A percentile compares a stretch with the other conserved stretches of the same genome.
These are phyloP conservation scores for Helminthosporium solani DNA, from an alignment of 2,329 filamentous ascomycete species.

Conservation along the genomic window DNA sequence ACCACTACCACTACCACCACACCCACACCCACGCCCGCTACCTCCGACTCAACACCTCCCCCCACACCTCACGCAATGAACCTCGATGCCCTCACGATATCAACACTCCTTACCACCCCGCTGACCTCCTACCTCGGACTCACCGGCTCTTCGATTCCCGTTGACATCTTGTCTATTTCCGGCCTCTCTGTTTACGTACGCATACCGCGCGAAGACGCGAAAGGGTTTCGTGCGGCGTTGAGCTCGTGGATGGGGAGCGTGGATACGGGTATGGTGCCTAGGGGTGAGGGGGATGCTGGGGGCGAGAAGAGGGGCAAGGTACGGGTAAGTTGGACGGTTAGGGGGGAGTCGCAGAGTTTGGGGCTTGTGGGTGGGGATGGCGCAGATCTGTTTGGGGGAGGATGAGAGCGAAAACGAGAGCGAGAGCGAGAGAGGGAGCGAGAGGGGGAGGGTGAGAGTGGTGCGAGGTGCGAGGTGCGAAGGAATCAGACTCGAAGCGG, in stretches of 20 bases:
- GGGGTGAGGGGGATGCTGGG: slow-evolving; percentile 7
- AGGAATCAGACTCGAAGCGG: no score
- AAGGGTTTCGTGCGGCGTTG: slow-evolving; percentile 24
- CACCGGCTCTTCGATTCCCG: slow-evolving; percentile 64
- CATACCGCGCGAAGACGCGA: slow-evolving; percentile 28
- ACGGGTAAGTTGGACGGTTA: slow-evolving; percentile 32
- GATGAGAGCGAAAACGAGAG: neutral
- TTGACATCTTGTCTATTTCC: slow-evolving; percentile 65
- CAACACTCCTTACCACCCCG: slow-evolving; percentile 63
- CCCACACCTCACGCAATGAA: no score
- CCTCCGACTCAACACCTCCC: no score
- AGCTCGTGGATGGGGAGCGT: slow-evolving; percentile 28
- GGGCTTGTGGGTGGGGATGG: slow-evolving; percentile 12
- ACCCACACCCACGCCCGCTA: slow-evolving; percentile 43
- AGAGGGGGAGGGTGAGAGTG: no score
- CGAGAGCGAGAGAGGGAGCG: neutral
- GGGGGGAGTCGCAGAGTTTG: slow-evolving; percentile 13
- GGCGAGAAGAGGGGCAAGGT: slow-evolving; percentile 15
- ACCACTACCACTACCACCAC: slow-evolving; percentile 62
- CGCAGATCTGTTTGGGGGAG: slow-evolving; percentile 17
- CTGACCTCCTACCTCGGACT: slow-evolving; percentile 69
- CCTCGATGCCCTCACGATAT: slow-evolving; percentile 63
- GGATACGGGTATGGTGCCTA: slow-evolving; percentile 23
- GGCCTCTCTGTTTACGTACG: slow-evolving; percentile 25
- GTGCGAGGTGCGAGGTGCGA: no score